Base-by-base conservation (phyloP, 2,329 filamentous ascomycete species). In the Pleoardoris graminearum region DNA sequence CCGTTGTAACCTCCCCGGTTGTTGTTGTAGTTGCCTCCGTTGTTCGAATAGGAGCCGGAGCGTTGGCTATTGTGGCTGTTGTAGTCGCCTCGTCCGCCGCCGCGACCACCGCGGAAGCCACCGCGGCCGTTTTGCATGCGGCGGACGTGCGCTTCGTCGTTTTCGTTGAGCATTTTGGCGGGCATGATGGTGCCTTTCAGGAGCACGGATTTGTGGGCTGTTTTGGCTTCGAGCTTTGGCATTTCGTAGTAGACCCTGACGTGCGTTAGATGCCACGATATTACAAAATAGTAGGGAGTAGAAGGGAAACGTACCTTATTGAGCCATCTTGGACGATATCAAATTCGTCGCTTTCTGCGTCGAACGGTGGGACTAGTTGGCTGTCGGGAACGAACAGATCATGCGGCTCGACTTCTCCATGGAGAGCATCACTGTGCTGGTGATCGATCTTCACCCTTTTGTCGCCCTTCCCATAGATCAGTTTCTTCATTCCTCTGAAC, bases 121-220 rank as follows among this genome's bases (percentile, higher is more conserved):
- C 89, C 88, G 63, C 85, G 85, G 63, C 85, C 85, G 48, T 90
- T 90, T 86, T 19, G 82, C 80, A 54, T 83, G 82, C 49, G 82
- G 78, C 29, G 87, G 79, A 68, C 88, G 86, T 48, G 82, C 81
- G 67, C 85, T 85, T 37, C 92, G 82, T 82, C 83, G 29, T 84
- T 81, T 51, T 89, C 88, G 22, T 47, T 61, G 1, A 99, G 82
- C 8, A 85, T 87, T 1, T 90, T 85, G 1, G 81, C 76, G 4
- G 89, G 85, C 51, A 92, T 81, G 63, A 87, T 85, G 33, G 92
- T 86, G 11, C 94, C 94, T 2, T 91, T 87, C 30, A 99, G 81
- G 12, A 99, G 82, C 89, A 96, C 95, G 5, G 92, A 97, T 71
- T 97, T 97, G 76, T 99, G 94, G 4, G 85, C 78, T 63, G 90